Evolutionary conservation across 176 grass and related monocot genomes (phyloP).

Genomic region (Pontederia crassipes): DNA sequence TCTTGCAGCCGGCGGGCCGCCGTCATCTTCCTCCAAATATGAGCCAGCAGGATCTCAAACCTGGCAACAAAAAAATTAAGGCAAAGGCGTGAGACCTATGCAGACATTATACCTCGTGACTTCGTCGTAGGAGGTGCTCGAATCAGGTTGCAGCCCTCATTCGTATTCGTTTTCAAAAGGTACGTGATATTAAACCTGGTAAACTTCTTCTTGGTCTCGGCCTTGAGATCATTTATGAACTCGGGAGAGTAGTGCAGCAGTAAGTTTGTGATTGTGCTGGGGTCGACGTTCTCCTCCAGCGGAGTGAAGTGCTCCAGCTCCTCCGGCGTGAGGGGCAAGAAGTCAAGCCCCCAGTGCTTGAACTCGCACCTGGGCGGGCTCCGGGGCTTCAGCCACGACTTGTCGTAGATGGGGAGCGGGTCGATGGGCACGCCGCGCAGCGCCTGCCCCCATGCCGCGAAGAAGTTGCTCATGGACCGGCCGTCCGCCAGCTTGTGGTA

Average conservation of each 20-base stretch:
- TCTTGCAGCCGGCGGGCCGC: conserved; percentile 9
- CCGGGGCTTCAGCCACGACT: neutral
- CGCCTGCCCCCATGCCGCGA: conserved; percentile 20
- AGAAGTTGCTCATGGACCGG: conserved; percentile 23
- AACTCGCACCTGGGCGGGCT: conserved; percentile 13
- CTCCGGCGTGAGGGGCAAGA: neutral
- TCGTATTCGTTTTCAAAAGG: too few relatives aligned
- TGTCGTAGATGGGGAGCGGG: conserved; percentile 1
- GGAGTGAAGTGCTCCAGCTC: neutral
- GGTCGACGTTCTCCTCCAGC: neutral
- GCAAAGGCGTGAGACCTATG: too few relatives aligned
- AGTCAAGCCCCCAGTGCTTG: conserved; percentile 23
- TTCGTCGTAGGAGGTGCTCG: too few relatives aligned
- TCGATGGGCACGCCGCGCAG: conserved; percentile 1
- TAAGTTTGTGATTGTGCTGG: neutral
- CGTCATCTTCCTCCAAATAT: conserved; percentile 36
- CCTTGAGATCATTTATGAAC: conserved; percentile 22
- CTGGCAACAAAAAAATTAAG: too few relatives aligned
- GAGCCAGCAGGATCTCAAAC: conserved; percentile 18
- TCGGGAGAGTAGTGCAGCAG: conserved; percentile 8
- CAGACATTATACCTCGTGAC: too few relatives aligned
- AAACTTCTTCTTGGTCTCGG: conserved; percentile 2
- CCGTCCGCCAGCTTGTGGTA: conserved; percentile 32
- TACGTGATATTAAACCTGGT: conserved; percentile 18
- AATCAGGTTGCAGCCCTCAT: too few relatives aligned